These are phyloP conservation scores for Thermothelomyces thermophilus DNA, from an alignment of 2,329 filamentous ascomycete genomes.

Conservation along the genomic window DNA sequence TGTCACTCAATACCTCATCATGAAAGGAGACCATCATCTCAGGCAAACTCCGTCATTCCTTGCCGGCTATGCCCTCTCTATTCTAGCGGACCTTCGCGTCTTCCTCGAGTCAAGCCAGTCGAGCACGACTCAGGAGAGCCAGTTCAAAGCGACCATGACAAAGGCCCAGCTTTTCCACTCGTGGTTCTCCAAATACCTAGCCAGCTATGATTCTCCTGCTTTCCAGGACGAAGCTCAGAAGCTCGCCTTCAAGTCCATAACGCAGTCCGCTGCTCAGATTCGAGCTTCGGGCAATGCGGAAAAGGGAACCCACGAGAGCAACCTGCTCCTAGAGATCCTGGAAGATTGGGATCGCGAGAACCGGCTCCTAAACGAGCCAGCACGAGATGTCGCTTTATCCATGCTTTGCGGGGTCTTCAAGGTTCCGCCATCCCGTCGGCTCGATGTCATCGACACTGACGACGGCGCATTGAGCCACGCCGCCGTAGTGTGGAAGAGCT, in stretches of 20 bases:
- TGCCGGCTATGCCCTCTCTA: constrained; percentile 71
- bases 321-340: constrained; percentile 71
- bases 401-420: constrained; percentile 72
- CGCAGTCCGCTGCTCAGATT: constrained; percentile 61
- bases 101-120: constrained; percentile 70
- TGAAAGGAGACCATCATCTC: constrained; percentile 60
- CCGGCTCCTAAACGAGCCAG: constrained; percentile 62
- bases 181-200: constrained; percentile 70
- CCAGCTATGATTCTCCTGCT: constrained; percentile 49
- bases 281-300: constrained; percentile 62
- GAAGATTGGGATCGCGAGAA: constrained; percentile 58
- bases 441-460: constrained; percentile 66
- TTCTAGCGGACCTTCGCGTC: constrained; percentile 67
- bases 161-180: constrained; percentile 69
- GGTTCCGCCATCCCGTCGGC: constrained; percentile 47
- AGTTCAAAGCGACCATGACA: constrained; percentile 68
- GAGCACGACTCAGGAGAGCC: constrained; percentile 77
- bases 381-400: constrained; percentile 62
- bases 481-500: constrained; percentile 69
- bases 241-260: constrained; percentile 59
- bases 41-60: constrained; percentile 64
- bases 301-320: constrained; percentile 67
- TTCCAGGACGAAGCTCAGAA: constrained; percentile 45
- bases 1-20: constrained; percentile 75
- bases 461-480: constrained; percentile 54